Conservation (phyloP, 192 early-diverging fungal species). For the Thamnidium elegans region DNA sequence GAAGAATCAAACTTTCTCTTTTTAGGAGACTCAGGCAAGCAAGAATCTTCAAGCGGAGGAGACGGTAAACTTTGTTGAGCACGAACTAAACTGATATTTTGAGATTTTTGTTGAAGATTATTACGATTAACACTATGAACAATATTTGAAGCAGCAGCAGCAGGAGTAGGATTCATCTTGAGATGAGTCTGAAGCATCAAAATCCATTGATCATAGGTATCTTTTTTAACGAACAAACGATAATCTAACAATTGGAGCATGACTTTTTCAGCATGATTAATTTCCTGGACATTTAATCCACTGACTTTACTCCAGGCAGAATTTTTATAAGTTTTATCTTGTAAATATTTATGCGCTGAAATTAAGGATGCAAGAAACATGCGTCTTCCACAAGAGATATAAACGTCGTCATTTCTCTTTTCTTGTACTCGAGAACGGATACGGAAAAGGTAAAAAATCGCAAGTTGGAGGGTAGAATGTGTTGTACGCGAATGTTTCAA, state of each 20-base stretch:
- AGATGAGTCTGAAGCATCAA: slow-evolving; percentile 35
- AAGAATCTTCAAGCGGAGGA: too few relatives aligned
- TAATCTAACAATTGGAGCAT: slow-evolving; percentile 81
- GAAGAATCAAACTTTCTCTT: too few relatives aligned
- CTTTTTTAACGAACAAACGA: slow-evolving; percentile 60
- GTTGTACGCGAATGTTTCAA: slow-evolving; percentile 55
- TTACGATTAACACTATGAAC: too few relatives aligned
- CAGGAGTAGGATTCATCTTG: not conserved
- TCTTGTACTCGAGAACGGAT: slow-evolving; percentile 26
- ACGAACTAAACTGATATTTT: too few relatives aligned
- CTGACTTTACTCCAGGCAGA: slow-evolving; percentile 90
- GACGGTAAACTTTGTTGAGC: too few relatives aligned
- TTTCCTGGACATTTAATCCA: slow-evolving; percentile 71
- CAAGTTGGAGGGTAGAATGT: slow-evolving; percentile 60
- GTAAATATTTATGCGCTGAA: slow-evolving; percentile 84
- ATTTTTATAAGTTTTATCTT: slow-evolving; percentile 86
- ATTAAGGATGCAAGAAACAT: slow-evolving; percentile 85
- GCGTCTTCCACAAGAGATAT: slow-evolving; percentile 69
- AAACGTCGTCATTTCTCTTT: slow-evolving; percentile 22
- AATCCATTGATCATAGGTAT: slow-evolving; percentile 36
- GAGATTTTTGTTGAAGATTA: too few relatives aligned
- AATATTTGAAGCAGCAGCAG: too few relatives aligned
- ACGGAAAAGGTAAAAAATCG: slow-evolving; percentile 52
- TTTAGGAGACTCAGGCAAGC: too few relatives aligned
- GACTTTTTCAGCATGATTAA: slow-evolving; percentile 78